These are phyloP conservation scores for Chondrostereum purpureum DNA, from an alignment of 1,284 basidiomycete species.

Conservation along the genomic window DNA sequence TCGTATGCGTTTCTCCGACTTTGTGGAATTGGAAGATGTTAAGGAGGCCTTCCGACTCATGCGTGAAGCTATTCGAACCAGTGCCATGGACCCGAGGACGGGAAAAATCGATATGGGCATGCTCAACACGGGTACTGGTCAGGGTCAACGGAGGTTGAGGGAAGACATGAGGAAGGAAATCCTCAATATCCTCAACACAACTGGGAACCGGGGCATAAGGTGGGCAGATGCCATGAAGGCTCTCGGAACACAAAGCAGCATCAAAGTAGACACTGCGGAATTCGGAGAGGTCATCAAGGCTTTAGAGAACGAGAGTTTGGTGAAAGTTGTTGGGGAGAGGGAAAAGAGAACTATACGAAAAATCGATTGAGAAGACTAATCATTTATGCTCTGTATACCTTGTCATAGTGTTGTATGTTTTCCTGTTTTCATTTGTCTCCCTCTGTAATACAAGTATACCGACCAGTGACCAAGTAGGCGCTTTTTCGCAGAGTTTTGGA, in stretches of 20 bases:
- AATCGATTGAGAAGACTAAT: slow-evolving; percentile 23
- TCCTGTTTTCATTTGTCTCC: no score
- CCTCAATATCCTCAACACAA: slow-evolving; percentile 58
- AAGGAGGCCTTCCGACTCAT: slow-evolving; percentile 89
- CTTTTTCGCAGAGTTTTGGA: no score
- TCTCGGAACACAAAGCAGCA: slow-evolving; percentile 73
- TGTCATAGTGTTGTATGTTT: no score
- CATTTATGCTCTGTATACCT: no score
- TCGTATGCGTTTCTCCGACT: slow-evolving; percentile 85
- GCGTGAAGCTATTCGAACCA: slow-evolving; percentile 91
- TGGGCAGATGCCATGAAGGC: slow-evolving; percentile 76
- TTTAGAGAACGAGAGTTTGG: slow-evolving; percentile 75
- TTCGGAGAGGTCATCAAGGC: slow-evolving; percentile 77
- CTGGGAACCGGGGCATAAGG: slow-evolving; percentile 57
- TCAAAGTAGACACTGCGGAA: slow-evolving; percentile 71
- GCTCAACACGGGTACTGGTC: slow-evolving; percentile 89
- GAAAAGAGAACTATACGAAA: slow-evolving; percentile 76
- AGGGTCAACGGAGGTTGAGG: slow-evolving; percentile 74
- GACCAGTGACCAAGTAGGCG: no score
- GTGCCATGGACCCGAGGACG: slow-evolving; percentile 90
- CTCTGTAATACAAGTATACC: no score
- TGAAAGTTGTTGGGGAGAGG: slow-evolving; percentile 82
- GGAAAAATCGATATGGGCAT: slow-evolving; percentile 96
- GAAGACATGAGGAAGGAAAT: slow-evolving; percentile 83
- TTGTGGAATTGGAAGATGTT: slow-evolving; percentile 85